Percentiles rank a stretch among this genome's conserved stretches.
Evolutionary conservation across 2,329 filamentous ascomycete species (phyloP).

Genomic region (Lasiodiplodia gonubiensis): DNA sequence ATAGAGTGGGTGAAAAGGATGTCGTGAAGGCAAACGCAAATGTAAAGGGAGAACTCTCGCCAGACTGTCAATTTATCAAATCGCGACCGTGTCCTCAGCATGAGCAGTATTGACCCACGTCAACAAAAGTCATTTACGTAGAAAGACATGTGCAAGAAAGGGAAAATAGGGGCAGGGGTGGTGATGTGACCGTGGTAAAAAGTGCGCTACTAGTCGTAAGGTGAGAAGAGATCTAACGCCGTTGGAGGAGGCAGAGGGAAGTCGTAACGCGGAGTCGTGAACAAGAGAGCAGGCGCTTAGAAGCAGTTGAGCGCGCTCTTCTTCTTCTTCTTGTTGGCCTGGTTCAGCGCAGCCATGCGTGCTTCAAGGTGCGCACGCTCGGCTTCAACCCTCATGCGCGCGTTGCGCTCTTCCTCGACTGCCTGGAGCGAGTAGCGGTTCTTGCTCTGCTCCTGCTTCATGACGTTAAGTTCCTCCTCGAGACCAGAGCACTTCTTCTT

Average conservation of each 20-base stretch:
- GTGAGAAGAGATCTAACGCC: slow-evolving; percentile 8
- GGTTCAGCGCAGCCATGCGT: slow-evolving; percentile 76
- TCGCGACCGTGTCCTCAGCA: slow-evolving; percentile 21
- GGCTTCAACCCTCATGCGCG: slow-evolving; percentile 86
- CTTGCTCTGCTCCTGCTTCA: slow-evolving; percentile 64
- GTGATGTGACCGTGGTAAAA: neutral
- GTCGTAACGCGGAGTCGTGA: slow-evolving; percentile 18
- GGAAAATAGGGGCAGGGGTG: slow-evolving; percentile 7
- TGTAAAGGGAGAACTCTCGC: slow-evolving; percentile 14
- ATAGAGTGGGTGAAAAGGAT: slow-evolving; percentile 24
- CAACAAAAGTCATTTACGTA: slow-evolving; percentile 28
- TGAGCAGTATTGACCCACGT: slow-evolving; percentile 14
- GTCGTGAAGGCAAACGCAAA: slow-evolving; percentile 24
- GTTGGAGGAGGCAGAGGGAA: slow-evolving; percentile 4
- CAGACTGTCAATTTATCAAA: slow-evolving; percentile 23
- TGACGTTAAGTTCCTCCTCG: slow-evolving; percentile 71
- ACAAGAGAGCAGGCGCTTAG: slow-evolving; percentile 55
- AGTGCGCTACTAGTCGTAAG: slow-evolving; percentile 5
- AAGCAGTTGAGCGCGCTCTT: slow-evolving; percentile 98
- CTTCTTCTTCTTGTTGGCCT: slow-evolving; percentile 91
- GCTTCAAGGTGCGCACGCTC: slow-evolving; percentile 90
- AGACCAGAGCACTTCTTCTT: slow-evolving; percentile 81
- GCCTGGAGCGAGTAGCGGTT: slow-evolving; percentile 76
- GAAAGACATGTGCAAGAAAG: slow-evolving; percentile 27
- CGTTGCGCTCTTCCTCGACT: slow-evolving; percentile 95